Percentiles rank a stretch among this genome's conserved stretches.
phyloP scores from a whole-genome alignment of 495 filamentous ascomycete species.

The Daldinia caldariorum region DNA sequence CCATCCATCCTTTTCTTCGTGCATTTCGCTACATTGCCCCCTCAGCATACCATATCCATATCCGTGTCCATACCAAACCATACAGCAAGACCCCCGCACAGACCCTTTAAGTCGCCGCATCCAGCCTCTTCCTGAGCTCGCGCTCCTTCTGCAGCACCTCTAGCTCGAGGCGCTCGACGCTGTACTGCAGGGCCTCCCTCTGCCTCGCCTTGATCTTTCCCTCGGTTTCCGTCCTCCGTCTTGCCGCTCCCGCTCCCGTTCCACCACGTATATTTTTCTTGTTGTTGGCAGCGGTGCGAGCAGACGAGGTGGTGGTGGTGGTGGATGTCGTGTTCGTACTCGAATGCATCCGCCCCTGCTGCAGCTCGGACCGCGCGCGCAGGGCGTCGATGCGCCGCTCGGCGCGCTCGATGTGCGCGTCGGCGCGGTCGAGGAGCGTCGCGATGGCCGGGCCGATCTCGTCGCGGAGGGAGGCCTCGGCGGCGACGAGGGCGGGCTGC shows the following conservation, averaged over 20 bases:
- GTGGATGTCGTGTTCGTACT: conserved; percentile 5
- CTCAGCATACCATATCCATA: neutral
- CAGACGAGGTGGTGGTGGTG: neutral
- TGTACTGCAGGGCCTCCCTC: conserved; percentile 59
- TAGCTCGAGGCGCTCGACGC: conserved; percentile 60
- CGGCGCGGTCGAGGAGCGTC: conserved; percentile 58
- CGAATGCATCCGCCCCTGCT: conserved; percentile 54
- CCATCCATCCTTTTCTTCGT: too few species aligned
- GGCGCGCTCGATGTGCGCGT: conserved; percentile 57
- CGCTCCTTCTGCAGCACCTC: conserved; percentile 63
- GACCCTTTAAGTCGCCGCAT: conserved; percentile 36
- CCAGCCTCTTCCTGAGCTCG: conserved; percentile 58
- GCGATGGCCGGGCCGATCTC: conserved; percentile 60
- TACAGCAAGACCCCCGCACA: neutral
- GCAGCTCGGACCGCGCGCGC: conserved; percentile 58
- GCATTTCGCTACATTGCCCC: too few species aligned
- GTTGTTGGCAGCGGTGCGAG: neutral
- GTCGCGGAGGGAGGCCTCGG: conserved; percentile 60
- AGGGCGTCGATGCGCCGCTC: conserved; percentile 60
- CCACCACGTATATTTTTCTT: neutral
- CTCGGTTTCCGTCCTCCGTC: conserved; percentile 36
- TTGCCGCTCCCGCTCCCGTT: neutral
- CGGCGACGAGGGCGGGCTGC: conserved; percentile 58
- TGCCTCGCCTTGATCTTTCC: conserved; percentile 52
- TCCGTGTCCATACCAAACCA: neutral